phyloP scores from a whole-genome alignment of 1,284 basidiomycete genomes.

The Moesziomyces antarcticus region DNA sequence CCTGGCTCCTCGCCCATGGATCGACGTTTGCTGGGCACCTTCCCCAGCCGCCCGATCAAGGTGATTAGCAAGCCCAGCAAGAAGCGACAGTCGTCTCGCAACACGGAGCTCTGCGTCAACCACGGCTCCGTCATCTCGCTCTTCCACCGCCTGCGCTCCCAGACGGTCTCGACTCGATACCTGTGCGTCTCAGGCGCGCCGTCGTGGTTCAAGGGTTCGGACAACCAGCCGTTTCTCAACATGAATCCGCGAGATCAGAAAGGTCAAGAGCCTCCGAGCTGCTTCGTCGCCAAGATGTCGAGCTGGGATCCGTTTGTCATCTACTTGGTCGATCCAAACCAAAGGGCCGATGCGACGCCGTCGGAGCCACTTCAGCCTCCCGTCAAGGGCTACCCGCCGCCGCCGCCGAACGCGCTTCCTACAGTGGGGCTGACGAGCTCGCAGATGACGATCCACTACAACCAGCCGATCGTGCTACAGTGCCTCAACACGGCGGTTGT shows the following conservation, averaged over 20 bases:
- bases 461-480: constrained; percentile 93
- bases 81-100: constrained; percentile 86
- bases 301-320: constrained; percentile 88
- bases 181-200: constrained; percentile 89
- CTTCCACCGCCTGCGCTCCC: constrained; percentile 92
- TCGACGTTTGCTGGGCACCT: constrained; percentile 77
- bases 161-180: constrained; percentile 78
- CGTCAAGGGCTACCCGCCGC: constrained; percentile 76
- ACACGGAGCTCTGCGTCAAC: constrained; percentile 89
- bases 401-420: constrained; percentile 87
- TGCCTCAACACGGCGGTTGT: constrained; percentile 92
- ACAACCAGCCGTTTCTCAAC: constrained; percentile 60
- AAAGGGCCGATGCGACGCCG: constrained; percentile 77
- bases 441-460: constrained; percentile 83
- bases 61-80: constrained; percentile 81
- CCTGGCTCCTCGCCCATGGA: constrained; percentile 75
- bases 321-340: constrained; percentile 80
- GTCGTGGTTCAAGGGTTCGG: constrained; percentile 63
- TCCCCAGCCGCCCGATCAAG: constrained; percentile 91
- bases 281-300: constrained; percentile 70
- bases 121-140: constrained; percentile 94
- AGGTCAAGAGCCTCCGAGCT: constrained; percentile 54
- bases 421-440: constrained; percentile 84
- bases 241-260: constrained; percentile 46
- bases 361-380: constrained; percentile 73